phyloP scores from a whole-genome alignment of 1,284 basidiomycete species.

The Sparassis latifolia region DNA sequence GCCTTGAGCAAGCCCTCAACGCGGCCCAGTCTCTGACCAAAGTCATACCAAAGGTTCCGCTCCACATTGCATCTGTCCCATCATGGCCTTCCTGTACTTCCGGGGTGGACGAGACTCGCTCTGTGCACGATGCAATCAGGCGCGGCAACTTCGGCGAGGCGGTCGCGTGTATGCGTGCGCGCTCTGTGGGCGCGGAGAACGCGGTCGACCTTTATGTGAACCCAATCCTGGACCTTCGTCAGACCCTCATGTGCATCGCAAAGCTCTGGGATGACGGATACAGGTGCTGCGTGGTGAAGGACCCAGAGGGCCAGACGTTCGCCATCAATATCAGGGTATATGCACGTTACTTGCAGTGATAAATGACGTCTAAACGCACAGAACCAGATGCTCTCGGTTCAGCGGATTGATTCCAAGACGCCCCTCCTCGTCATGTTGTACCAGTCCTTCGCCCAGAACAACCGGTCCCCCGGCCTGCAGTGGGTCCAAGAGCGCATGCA shows the following conservation, averaged over 20 bases:
- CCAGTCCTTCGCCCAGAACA: constrained; percentile 12
- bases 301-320: constrained; percentile 15
- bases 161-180: background rate
- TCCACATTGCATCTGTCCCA: constrained; percentile 12
- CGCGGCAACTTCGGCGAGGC: constrained; percentile 13
- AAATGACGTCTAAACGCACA: too few species aligned
- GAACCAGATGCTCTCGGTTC: constrained; percentile 25
- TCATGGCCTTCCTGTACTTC: constrained; percentile 5
- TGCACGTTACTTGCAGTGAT: background rate
- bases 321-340: constrained; percentile 26
- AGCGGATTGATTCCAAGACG: constrained; percentile 19
- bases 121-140: constrained; percentile 6
- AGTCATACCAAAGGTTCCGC: constrained; percentile 9
- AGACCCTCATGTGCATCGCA: constrained; percentile 27
- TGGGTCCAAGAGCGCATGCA: constrained; percentile 11
- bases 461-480: constrained; percentile 4
- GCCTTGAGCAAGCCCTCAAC: constrained; percentile 21
- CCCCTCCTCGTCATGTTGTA: constrained; percentile 30
- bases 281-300: constrained; percentile 22
- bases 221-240: constrained; percentile 31
- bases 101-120: background rate
- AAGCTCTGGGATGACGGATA: constrained; percentile 20
- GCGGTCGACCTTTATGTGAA: constrained; percentile 16
- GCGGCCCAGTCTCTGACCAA: constrained; percentile 16
- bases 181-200: background rate